Conservation (phyloP, 495 filamentous ascomycete genomes). For the Neurospora tetrasperma region DNA sequence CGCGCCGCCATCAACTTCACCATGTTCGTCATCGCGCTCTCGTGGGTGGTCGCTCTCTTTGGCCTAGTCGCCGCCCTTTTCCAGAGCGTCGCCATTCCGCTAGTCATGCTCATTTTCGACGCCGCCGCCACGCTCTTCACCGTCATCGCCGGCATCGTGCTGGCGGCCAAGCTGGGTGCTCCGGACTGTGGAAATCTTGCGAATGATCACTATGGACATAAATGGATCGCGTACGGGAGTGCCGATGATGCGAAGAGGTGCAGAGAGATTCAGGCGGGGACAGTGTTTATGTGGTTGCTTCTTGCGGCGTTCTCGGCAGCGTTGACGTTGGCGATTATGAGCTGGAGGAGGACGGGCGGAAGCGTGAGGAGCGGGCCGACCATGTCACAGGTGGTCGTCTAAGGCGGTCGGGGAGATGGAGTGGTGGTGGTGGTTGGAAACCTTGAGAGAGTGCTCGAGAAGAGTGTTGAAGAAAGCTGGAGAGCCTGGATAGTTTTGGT, state of each 20-base stretch:
- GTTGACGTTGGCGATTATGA: conserved; percentile 24
- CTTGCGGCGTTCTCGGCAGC: conserved; percentile 27
- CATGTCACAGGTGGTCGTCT: conserved; percentile 40
- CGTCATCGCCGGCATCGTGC: conserved; percentile 34
- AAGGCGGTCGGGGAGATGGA: conserved; percentile 1
- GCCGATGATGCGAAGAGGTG: conserved; percentile 33
- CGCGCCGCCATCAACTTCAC: conserved; percentile 38
- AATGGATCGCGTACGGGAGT: conserved; percentile 40
- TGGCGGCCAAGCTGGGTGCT: conserved; percentile 35
- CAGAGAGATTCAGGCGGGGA: conserved; percentile 39
- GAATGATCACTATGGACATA: conserved; percentile 3
- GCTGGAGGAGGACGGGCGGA: conserved; percentile 31
- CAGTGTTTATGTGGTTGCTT: conserved; percentile 41
- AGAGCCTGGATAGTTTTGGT: not conserved
- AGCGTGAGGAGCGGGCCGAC: conserved; percentile 29
- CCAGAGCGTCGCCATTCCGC: conserved; percentile 23
- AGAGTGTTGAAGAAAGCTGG: not conserved
- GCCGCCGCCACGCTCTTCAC: conserved; percentile 32
- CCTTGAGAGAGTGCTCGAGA: not conserved
- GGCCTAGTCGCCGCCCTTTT: conserved; percentile 26
- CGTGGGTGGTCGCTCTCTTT: conserved; percentile 32
- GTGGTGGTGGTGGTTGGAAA: not conserved
- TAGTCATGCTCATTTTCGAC: conserved; percentile 30
- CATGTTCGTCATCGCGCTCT: conserved; percentile 38
- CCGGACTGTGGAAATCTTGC: conserved; percentile 30